Conservation (phyloP, 768 basidiomycete species). For the Suillus weaverae region DNA sequence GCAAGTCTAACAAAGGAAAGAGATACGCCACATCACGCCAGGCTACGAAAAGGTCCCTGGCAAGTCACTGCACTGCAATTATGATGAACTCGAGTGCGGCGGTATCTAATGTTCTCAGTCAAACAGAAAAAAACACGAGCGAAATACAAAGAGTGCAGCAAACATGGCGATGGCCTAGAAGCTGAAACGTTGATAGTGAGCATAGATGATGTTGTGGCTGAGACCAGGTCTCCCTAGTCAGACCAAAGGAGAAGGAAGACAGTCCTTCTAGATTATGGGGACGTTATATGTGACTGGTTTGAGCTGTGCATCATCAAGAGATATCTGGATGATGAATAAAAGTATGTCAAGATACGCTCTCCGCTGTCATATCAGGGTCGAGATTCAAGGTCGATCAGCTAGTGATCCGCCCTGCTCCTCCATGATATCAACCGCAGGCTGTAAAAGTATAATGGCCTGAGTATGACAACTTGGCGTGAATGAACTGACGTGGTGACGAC, state of each 20-base stretch:
- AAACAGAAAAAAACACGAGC: not conserved
- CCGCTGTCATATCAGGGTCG: too few species aligned
- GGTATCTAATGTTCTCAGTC: not conserved
- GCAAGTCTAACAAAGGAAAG: not conserved
- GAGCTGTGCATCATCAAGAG: not conserved
- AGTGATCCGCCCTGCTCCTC: slow-evolving; percentile 51
- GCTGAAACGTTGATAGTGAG: not conserved
- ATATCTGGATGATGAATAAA: too few species aligned
- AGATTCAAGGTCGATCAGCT: slow-evolving; percentile 36
- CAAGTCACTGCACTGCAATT: not conserved
- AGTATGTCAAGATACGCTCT: not conserved
- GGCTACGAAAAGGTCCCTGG: not conserved
- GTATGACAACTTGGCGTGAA: not conserved
- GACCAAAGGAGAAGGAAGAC: too few species aligned
- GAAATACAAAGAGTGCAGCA: not conserved
- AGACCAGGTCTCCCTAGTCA: not conserved
- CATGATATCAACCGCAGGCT: slow-evolving; percentile 56
- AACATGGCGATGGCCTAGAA: not conserved
- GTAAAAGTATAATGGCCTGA: too few species aligned
- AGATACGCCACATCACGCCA: not conserved
- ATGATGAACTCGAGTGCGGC: not conserved
- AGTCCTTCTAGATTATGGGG: too few species aligned
- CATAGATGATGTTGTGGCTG: not conserved
- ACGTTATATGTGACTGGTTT: too few species aligned
- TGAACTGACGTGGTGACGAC: slow-evolving; percentile 23